Percentiles rank a stretch among this genome's conserved stretches.
phyloP scores from a whole-genome alignment of 352 stramenopile species.

The Lagenidium giganteum region DNA sequence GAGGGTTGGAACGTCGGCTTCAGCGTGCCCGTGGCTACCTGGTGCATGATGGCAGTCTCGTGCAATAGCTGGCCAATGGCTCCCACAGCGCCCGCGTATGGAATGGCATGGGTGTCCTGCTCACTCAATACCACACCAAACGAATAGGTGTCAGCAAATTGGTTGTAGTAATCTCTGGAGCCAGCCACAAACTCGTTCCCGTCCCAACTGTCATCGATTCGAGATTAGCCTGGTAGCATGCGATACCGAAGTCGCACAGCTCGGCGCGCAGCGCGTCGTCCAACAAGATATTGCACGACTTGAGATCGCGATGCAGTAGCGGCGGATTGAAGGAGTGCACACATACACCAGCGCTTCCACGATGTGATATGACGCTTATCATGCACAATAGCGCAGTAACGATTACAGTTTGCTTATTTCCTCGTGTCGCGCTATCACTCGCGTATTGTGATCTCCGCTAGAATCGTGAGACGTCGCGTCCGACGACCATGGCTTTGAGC shows the following conservation, averaged over 20 bases:
- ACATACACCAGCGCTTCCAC: slow-evolving; percentile 33
- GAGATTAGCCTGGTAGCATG: slow-evolving; percentile 13
- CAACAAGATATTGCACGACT: slow-evolving; percentile 64
- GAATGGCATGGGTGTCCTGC: slow-evolving; percentile 61
- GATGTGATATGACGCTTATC: too few species aligned
- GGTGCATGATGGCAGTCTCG: slow-evolving; percentile 55
- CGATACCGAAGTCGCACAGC: slow-evolving; percentile 61
- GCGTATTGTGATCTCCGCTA: too few species aligned
- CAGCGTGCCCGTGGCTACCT: slow-evolving; percentile 37
- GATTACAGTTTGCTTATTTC: too few species aligned
- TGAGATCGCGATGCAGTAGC: slow-evolving; percentile 70
- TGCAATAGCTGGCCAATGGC: slow-evolving; percentile 32
- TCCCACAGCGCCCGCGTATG: slow-evolving; percentile 33
- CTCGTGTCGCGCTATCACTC: too few species aligned
- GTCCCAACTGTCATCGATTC: slow-evolving; percentile 58
- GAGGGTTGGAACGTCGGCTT: too few species aligned
- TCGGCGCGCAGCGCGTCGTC: slow-evolving; percentile 57
- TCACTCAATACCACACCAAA: slow-evolving; percentile 68
- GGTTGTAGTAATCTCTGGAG: slow-evolving; percentile 59
- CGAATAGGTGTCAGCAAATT: slow-evolving; percentile 61
- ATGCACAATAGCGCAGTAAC: too few species aligned
- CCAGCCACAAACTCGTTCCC: slow-evolving; percentile 56
- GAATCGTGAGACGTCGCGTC: slow-evolving; percentile 94
- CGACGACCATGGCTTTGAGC: slow-evolving; percentile 96
- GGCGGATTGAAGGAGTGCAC: slow-evolving; percentile 56